phyloP scores from a whole-genome alignment of 495 filamentous ascomycete species.

The Stereocaulon alpinum region DNA sequence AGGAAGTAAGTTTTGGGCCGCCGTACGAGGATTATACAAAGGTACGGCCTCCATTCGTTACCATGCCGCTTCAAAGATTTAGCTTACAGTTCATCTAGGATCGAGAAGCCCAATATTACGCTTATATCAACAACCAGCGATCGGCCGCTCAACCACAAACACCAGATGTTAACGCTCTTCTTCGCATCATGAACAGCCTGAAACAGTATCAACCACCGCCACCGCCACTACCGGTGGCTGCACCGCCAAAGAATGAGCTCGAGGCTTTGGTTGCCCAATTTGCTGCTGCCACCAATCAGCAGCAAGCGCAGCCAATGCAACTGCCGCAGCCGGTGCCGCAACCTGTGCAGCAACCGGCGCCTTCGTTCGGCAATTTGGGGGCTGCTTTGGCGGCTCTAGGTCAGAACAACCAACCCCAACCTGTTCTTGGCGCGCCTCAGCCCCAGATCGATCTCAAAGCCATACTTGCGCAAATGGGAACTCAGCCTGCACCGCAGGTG shows the following conservation, averaged over 20 bases:
- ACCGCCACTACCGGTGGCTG: constrained; percentile 26
- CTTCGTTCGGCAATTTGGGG: constrained; percentile 16
- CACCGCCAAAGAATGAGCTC: constrained; percentile 27
- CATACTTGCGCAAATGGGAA: constrained; percentile 19
- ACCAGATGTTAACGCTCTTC: constrained; percentile 38
- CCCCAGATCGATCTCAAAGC: constrained; percentile 16
- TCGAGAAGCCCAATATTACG: constrained; percentile 38
- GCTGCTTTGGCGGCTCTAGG: constrained; percentile 20
- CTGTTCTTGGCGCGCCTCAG: constrained; percentile 8
- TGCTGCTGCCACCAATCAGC: constrained; percentile 29
- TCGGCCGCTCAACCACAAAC: constrained; percentile 25
- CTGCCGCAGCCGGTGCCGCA: constrained; percentile 21
- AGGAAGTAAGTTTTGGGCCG: constrained; percentile 39
- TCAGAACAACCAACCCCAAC: constrained; percentile 10
- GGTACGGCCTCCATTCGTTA: constrained; percentile 27
- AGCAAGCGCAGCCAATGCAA: constrained; percentile 23
- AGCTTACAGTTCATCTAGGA: constrained; percentile 24
- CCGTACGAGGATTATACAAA: constrained; percentile 35
- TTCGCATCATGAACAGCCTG: constrained; percentile 35
- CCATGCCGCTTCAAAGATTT: neutral
- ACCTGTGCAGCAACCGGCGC: constrained; percentile 20
- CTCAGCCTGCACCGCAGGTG: constrained; percentile 15
- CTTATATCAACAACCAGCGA: constrained; percentile 31
- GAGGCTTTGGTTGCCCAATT: constrained; percentile 43
- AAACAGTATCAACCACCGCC: constrained; percentile 32